phyloP scores from a whole-genome alignment of 163 green algal genomes.

The Chlamydomonas reinhardtii region DNA sequence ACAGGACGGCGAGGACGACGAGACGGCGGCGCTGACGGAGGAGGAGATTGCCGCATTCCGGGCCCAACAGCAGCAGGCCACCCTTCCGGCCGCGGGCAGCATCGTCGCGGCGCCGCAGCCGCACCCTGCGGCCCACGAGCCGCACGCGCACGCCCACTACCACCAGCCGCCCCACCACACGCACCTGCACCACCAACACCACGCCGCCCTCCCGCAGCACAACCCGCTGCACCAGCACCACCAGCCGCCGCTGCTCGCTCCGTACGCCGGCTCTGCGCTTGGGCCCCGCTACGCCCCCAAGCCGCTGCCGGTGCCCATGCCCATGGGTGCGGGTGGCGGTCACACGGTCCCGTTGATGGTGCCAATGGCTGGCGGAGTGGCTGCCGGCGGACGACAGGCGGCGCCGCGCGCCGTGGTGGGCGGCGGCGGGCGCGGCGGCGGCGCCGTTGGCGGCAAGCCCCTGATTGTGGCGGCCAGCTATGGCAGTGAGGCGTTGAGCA shows the following conservation, averaged over 20 bases:
- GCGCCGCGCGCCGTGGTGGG: neutral
- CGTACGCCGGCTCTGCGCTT: no score
- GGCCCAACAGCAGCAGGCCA: constrained; percentile 10
- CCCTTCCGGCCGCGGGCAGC: no score
- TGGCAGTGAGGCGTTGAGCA: constrained; percentile 32
- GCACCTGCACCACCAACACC: no score
- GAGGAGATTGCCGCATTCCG: constrained; percentile 78
- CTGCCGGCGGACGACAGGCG: neutral
- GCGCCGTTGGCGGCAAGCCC: constrained; percentile 1
- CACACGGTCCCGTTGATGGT: neutral
- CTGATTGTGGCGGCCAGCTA: constrained; percentile 48
- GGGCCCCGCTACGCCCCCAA: no score
- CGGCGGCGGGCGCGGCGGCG: neutral
- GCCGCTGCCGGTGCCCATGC: neutral
- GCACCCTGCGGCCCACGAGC: no score
- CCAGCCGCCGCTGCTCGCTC: no score
- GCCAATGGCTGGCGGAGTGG: neutral
- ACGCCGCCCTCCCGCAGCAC: no score
- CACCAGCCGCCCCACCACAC: no score
- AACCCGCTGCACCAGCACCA: no score
- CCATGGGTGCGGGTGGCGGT: neutral
- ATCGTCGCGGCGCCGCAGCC: no score
- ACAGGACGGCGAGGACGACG: constrained; percentile 59
- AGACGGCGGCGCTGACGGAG: constrained; percentile 67
- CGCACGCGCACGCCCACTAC: no score